A percentile compares a stretch with the other conserved stretches of the same genome.
phyloP scores from a whole-genome alignment of 2,329 filamentous ascomycete species.

The Xylariaceae sp. region DNA sequence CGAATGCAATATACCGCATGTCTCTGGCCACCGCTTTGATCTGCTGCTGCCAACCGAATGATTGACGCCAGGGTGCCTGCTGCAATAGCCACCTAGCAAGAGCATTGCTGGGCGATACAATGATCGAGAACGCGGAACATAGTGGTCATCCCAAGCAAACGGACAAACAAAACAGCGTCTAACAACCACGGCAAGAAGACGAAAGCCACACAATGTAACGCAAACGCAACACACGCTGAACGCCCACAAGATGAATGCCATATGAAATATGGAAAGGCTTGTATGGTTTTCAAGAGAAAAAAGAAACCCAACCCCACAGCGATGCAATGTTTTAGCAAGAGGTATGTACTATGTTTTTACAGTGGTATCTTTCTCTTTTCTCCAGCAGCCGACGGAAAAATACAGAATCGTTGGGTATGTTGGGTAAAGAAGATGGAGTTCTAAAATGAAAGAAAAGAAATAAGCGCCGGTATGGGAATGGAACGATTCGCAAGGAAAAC shows the following conservation, averaged over 20 bases:
- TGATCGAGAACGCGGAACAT: neutral
- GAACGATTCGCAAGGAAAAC: slow-evolving; percentile 13
- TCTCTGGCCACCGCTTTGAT: slow-evolving; percentile 18
- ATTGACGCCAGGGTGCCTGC: slow-evolving; percentile 15
- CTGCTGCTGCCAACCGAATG: slow-evolving; percentile 22
- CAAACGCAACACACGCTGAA: slow-evolving; percentile 17
- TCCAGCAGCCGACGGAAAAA: slow-evolving; percentile 26
- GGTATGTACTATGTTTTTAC: slow-evolving; percentile 28
- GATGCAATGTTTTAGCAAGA: slow-evolving; percentile 17
- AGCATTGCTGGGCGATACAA: slow-evolving; percentile 2
- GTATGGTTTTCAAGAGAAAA: slow-evolving; percentile 5
- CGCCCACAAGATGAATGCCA: slow-evolving; percentile 16
- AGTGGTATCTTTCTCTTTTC: slow-evolving; percentile 27
- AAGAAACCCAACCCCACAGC: slow-evolving; percentile 9
- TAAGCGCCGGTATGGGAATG: slow-evolving; percentile 3
- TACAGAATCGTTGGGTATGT: slow-evolving; percentile 28
- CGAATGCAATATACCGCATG: slow-evolving; percentile 10
- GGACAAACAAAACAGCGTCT: neutral
- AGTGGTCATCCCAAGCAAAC: too few relatives aligned
- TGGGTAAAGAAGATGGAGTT: slow-evolving; percentile 16
- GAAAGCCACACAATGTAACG: neutral
- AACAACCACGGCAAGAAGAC: neutral
- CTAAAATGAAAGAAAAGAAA: slow-evolving; percentile 16
- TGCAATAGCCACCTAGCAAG: slow-evolving; percentile 11
- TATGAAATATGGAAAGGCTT: slow-evolving; percentile 11